These are phyloP conservation scores for Lanmaoa pseudosensibilis DNA, from an alignment of 768 basidiomycete genomes.

Conservation along the genomic window DNA sequence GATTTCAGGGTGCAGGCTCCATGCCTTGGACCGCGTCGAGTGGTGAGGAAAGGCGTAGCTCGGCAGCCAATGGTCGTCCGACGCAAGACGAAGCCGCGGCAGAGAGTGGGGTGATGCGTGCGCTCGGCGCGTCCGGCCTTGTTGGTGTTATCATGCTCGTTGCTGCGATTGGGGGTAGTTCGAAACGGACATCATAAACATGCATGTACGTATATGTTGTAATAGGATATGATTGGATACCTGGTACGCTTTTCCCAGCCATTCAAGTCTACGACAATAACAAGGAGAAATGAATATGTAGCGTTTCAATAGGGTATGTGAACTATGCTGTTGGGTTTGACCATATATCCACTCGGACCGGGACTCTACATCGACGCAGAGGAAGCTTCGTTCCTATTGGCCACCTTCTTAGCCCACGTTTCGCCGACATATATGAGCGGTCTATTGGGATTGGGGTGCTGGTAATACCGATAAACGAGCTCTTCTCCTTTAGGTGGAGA, in stretches of 20 bases:
- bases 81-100: constrained; percentile 24
- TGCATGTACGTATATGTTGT: not conserved
- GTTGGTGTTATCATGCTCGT: constrained; percentile 29
- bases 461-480: constrained; percentile 11
- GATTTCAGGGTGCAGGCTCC: constrained; percentile 3
- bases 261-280: not conserved
- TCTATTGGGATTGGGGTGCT: fast-evolving
- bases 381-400: too few relatives aligned
- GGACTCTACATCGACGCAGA: too few relatives aligned
- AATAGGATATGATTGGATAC: not conserved
- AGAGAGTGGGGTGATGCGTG: constrained; percentile 28
- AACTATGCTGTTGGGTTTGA: not conserved
- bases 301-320: not conserved
- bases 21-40: constrained; percentile 7
- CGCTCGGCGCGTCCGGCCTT: constrained; percentile 30
- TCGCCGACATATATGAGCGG: constrained; percentile 21
- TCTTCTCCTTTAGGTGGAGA: constrained; percentile 19
- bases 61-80: constrained; percentile 8
- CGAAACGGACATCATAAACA: constrained; percentile 20
- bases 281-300: not conserved
- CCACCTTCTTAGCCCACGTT: constrained; percentile 20
- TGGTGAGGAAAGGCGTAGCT: not conserved
- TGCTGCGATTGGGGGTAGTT: constrained; percentile 15
- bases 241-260: not conserved
- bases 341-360: too few relatives aligned